Conservation (phyloP, 179 eudicot genomes). For the Vitellaria paradoxa region DNA sequence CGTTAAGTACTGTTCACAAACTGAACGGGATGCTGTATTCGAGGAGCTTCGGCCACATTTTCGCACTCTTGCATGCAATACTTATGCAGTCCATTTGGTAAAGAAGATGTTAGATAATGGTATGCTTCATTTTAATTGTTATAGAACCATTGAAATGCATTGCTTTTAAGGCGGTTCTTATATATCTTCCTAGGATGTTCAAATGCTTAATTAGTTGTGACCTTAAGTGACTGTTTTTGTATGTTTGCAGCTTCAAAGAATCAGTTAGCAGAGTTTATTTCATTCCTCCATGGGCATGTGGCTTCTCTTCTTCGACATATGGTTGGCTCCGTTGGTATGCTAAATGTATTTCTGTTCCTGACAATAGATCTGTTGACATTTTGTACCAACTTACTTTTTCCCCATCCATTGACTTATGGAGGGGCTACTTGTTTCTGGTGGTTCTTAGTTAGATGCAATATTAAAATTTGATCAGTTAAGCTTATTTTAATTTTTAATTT, state of each 20-base stretch:
- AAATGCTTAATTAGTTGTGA: neutral
- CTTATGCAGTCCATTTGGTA: slow-evolving; percentile 87
- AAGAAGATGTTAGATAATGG: slow-evolving; percentile 93
- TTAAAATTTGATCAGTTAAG: neutral
- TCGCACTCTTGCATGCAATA: slow-evolving; percentile 71
- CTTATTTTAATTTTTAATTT: neutral
- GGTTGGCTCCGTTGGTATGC: slow-evolving; percentile 93
- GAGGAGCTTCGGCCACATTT: slow-evolving; percentile 84
- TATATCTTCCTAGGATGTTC: neutral
- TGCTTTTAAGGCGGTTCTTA: neutral
- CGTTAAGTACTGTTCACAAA: slow-evolving; percentile 78
- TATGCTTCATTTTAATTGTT: slow-evolving; percentile 23
- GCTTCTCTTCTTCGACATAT: slow-evolving; percentile 86
- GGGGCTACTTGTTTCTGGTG: neutral
- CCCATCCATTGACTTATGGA: neutral
- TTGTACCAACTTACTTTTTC: neutral
- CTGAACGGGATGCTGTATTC: slow-evolving; percentile 71
- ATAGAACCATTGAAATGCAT: neutral
- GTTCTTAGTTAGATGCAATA: neutral
- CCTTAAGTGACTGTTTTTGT: neutral
- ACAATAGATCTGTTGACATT: neutral
- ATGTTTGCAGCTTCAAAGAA: slow-evolving; percentile 74
- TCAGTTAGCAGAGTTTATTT: slow-evolving; percentile 71
- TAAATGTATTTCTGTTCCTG: neutral
- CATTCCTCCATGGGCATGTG: slow-evolving; percentile 86